These are phyloP conservation scores for Claviceps quebecensis DNA, from an alignment of 2,329 filamentous ascomycete genomes.

Conservation along the genomic window DNA sequence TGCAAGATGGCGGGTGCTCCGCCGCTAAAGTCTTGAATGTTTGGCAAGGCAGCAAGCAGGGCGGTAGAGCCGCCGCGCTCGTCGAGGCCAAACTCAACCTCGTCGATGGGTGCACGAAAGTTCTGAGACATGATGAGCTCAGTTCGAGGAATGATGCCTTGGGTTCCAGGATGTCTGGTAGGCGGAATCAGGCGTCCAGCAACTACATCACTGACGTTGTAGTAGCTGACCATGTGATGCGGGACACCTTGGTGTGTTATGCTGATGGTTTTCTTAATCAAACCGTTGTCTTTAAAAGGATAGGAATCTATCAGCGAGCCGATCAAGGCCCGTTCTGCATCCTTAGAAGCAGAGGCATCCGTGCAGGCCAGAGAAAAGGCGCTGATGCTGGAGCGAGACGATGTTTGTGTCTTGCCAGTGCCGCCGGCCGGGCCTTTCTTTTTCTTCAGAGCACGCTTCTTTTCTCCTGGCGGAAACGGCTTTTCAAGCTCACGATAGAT, in stretches of 20 bases:
- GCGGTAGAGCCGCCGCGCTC: conserved; percentile 1
- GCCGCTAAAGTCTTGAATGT: conserved; percentile 7
- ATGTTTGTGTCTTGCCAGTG: conserved; percentile 20
- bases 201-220: conserved; percentile 67
- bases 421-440: conserved; percentile 28
- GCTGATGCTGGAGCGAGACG: conserved; percentile 11
- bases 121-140: conserved; percentile 49
- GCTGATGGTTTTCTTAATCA: conserved; percentile 90
- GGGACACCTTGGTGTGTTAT: conserved; percentile 59
- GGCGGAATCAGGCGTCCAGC: conserved; percentile 45
- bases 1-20: conserved; percentile 10
- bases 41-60: conserved; percentile 6
- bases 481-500: conserved; percentile 72
- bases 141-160: conserved; percentile 35
- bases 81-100: conserved; percentile 28
- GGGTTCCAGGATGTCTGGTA: conserved; percentile 26
- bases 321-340: conserved; percentile 37
- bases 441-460: conserved; percentile 70
- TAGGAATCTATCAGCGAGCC: conserved; percentile 86
- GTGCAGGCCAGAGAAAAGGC: conserved; percentile 4
- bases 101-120: conserved; percentile 52
- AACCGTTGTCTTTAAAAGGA: conserved; percentile 65
- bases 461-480: conserved; percentile 67
- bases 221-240: conserved; percentile 83
- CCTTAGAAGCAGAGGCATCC: conserved; percentile 11